Base-by-base conservation (phyloP, 495 filamentous ascomycete species). In the Aspergillus haitiensis region DNA sequence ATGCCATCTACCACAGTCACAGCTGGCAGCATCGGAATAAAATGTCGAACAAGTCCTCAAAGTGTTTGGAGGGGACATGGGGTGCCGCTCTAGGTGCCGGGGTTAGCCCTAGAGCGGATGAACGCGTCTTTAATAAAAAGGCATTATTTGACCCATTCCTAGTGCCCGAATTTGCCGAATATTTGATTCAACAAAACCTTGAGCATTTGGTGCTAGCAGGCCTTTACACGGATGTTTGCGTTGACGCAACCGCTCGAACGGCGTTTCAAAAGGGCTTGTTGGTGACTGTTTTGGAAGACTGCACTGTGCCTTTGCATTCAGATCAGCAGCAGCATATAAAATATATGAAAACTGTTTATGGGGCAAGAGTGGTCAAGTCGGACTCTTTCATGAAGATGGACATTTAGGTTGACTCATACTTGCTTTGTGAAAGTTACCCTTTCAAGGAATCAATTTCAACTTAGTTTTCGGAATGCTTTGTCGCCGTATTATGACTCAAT, bases 311-410 rank as follows among this genome's bases (percentile, higher is more conserved):
- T 7, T 40, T 49, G 34, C 55, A 50, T 58, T 50, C 32, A 4
- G 40, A 27, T 3, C 34, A 58, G 31, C 10, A 50, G 1, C 12
- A 34, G 9, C 46, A 49, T 2, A 7, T 58, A 8, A 31, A 16
- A n/a, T 58, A 49, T 9, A 58, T 58, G 55, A 13, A 50, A 15
- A 35, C 39, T 44, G 55, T 58, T 6, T 58, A 58, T 39, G 55
- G 55, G 12, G 35, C 55, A 11, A 8, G 42, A 5, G 40, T 69
- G 67, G 21, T 51, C 48, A 34, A 51, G 21, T 12, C 34, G 27
- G 48, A 51, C 0, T 4, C 32, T 5, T 12, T 51, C 3, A 15
- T 13, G 9, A 12, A 32, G 27, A 51, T 51, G 48, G 48, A 21
- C 2, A 21, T 15, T 21, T 47, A n/a, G 15, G 21, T 40, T 40